Evolutionary conservation across 202 grass and related monocot species (phyloP), one percentile per base, ranked within the genome.

Genomic region (Elaeis oleifera): DNA sequence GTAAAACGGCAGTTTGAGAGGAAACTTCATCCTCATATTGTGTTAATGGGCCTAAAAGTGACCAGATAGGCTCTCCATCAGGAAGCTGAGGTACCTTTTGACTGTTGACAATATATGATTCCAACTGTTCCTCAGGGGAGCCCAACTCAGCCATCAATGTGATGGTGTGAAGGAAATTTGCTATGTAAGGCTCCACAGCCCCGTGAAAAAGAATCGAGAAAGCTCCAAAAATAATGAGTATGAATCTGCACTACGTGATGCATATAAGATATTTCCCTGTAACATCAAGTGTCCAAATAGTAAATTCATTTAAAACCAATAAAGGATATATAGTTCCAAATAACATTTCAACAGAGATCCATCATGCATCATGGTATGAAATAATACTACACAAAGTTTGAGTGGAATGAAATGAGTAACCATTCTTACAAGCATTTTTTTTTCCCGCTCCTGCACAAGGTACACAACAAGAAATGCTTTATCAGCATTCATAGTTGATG

Each of bases 201-300:
- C 71, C 71, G 26, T 65, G 50, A 74, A 74, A 64, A 39, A 74
- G 58, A 74, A 25, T 57, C 71, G 58, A 65, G 71, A 74, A 65
- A 74, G 71, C 60, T 74, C 71, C 29, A 74, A 17, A 29, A 74
- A 49, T 74, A 74, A 54, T 56, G 59, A 65, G 63, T 44, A 58
- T 22, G 18, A 32, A 63, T 74, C 60, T 25, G 71, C 71, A 55
- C 48, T 59, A 64, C 32, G 50, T 74, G 59, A 65, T 74, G 53
- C 29, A 18, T 74, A 74, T 26, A 74, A 58, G 23, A 23, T 65
- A 56, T 23, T 65, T 23, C n/a, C 71, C 71, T 74, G 49, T 25
- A 64, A 44, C 36, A 44, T 11, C 36, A 44, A 3, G 11, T 0
- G 36, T 14, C 36, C 36, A 13, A 36, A 44, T 44, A 44, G 36